phyloP scores from a whole-genome alignment of 495 filamentous ascomycete species.

The Penicillium salamii region DNA sequence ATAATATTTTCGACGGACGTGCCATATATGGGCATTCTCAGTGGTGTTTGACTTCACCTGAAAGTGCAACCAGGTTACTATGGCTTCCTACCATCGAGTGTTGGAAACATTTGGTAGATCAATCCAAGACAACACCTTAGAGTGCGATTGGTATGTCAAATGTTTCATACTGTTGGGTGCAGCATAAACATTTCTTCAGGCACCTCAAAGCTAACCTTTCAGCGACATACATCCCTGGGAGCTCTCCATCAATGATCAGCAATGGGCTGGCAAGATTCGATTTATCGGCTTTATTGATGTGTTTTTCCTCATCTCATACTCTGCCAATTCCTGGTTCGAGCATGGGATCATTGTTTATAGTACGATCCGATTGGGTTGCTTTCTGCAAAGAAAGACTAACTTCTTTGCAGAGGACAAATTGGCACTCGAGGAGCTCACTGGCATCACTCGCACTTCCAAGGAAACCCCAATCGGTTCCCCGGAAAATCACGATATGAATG shows the following conservation, averaged over 20 bases:
- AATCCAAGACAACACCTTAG: slow-evolving; percentile 12
- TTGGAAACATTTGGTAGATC: slow-evolving; percentile 13
- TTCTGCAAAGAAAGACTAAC: neutral
- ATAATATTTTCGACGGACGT: too few species aligned
- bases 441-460: too few species aligned
- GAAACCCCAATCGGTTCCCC: too few species aligned
- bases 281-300: slow-evolving; percentile 19
- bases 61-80: neutral
- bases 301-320: slow-evolving; percentile 20
- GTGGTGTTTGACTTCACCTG: too few species aligned
- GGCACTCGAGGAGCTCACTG: slow-evolving; percentile 2
- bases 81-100: slow-evolving; percentile 18
- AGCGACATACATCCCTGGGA: slow-evolving; percentile 21
- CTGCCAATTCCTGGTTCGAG: slow-evolving; percentile 15
- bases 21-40: too few species aligned
- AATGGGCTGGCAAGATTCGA: slow-evolving; percentile 20
- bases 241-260: slow-evolving; percentile 11
- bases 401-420: slow-evolving; percentile 7
- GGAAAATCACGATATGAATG: too few species aligned
- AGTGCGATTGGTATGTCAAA: slow-evolving; percentile 15
- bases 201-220: neutral
- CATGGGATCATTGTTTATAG: slow-evolving; percentile 20
- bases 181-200: neutral
- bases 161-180: neutral
- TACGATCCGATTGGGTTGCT: neutral